Evolutionary conservation across 768 basidiomycete genomes (phyloP).

Genomic region (Strobilomyces dryophilus): DNA sequence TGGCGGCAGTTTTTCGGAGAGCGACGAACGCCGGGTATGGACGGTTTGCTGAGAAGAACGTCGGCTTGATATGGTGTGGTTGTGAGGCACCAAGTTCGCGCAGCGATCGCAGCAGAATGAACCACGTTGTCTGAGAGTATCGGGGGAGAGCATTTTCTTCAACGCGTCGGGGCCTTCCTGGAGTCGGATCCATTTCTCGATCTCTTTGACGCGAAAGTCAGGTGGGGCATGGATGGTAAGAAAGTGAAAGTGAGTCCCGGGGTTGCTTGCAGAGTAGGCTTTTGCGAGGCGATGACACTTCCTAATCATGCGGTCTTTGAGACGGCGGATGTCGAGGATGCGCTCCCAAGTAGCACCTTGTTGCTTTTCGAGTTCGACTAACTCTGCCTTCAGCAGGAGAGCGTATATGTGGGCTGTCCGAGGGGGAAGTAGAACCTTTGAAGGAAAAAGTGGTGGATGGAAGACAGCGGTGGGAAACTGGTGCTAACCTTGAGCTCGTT

Average conservation of each 20-base stretch:
- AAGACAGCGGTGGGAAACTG: not conserved
- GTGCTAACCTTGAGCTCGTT: constrained; percentile 66
- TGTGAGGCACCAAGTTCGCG: constrained; percentile 31
- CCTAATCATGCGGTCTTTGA: constrained; percentile 81
- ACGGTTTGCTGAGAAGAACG: constrained; percentile 24
- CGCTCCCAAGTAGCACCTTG: constrained; percentile 59
- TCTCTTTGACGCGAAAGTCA: constrained; percentile 73
- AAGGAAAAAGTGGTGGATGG: constrained; percentile 6
- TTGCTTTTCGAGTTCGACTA: constrained; percentile 56
- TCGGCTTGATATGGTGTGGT: constrained; percentile 26
- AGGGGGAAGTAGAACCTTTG: constrained; percentile 64
- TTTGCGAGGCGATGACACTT: constrained; percentile 67
- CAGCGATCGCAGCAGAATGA: constrained; percentile 34
- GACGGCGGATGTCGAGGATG: constrained; percentile 67
- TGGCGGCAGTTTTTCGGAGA: constrained; percentile 16
- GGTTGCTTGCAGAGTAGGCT: constrained; percentile 35
- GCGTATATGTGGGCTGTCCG: constrained; percentile 62
- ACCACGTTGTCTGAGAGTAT: constrained; percentile 23
- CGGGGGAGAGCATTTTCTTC: constrained; percentile 18
- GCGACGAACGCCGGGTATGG: constrained; percentile 25
- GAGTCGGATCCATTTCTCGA: constrained; percentile 71
- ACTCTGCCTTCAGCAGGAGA: constrained; percentile 60
- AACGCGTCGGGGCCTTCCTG: constrained; percentile 33
- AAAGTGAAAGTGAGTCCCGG: constrained; percentile 45
- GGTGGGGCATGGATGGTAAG: constrained; percentile 64